These are phyloP conservation scores for Fennellomyces sp. DNA, from an alignment of 371 early-diverging fungal species.

Conservation along the genomic window DNA sequence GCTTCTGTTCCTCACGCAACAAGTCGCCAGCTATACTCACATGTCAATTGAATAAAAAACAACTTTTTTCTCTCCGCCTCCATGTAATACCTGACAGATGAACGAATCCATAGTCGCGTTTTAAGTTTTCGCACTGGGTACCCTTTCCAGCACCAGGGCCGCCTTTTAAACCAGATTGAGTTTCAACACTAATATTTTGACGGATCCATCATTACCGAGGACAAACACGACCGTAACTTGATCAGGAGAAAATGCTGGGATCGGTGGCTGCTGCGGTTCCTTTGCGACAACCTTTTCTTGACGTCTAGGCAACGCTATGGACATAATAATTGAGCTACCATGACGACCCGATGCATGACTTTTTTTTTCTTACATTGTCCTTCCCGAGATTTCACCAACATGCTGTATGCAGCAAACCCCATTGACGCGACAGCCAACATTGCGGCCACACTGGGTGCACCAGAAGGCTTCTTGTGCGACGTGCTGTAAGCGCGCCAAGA, in stretches of 20 bases:
- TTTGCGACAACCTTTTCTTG: neutral
- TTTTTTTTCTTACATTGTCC: slow-evolving; percentile 40
- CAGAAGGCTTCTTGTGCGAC: slow-evolving; percentile 5
- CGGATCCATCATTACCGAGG: slow-evolving; percentile 51
- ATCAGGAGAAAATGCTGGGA: slow-evolving; percentile 24
- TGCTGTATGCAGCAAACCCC: slow-evolving; percentile 54
- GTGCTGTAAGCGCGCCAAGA: slow-evolving; percentile 9
- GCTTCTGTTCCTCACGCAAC: slow-evolving; percentile 88
- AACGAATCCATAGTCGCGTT: slow-evolving; percentile 89
- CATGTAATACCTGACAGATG: slow-evolving; percentile 71
- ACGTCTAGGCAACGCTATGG: neutral
- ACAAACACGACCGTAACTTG: slow-evolving; percentile 76
- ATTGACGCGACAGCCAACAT: slow-evolving; percentile 57
- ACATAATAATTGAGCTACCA: no score
- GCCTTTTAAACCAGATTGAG: slow-evolving; percentile 35
- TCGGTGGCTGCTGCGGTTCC: neutral
- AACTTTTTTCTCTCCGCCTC: neutral
- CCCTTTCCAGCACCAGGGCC: slow-evolving; percentile 95
- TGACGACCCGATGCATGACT: no score
- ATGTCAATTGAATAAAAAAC: neutral
- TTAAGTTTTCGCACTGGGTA: slow-evolving; percentile 90
- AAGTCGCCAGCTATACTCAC: slow-evolving; percentile 83
- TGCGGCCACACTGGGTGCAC: slow-evolving; percentile 45
- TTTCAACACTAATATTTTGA: neutral
- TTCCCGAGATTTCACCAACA: slow-evolving; percentile 44